phyloP scores from a whole-genome alignment of 169 alveolate species.

The Eimeria brunetti region DNA sequence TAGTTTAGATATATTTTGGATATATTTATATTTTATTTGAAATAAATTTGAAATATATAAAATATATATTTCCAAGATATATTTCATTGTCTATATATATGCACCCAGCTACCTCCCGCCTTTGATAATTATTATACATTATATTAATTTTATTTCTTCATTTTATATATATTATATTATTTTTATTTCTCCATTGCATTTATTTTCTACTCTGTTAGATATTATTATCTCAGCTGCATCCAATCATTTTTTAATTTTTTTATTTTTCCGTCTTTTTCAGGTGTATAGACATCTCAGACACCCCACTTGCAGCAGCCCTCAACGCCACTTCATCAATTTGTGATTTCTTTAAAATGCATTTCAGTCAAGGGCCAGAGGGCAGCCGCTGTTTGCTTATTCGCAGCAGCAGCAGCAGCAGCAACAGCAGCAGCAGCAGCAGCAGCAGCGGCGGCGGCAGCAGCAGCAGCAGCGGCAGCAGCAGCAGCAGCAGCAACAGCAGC shows the following conservation, averaged over 20 bases:
- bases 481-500: not conserved
- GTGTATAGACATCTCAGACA: not conserved
- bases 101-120: no score
- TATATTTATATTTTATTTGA: no score
- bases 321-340: not conserved
- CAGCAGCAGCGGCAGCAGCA: conserved; percentile 1
- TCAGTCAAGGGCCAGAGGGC: not conserved
- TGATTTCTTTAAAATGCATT: not conserved
- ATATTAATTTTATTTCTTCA: not conserved
- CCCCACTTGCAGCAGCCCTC: conserved; percentile 18
- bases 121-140: not conserved
- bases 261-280: not conserved
- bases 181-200: not conserved
- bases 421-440: no score
- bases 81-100: no score
- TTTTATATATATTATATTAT: no score
- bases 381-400: no score
- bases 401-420: no score
- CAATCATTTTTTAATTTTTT: no score
- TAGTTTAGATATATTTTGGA: not conserved
- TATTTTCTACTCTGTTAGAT: no score
- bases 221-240: not conserved
- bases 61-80: not conserved
- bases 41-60: no score
- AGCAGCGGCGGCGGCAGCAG: not conserved